Conservation (phyloP, 129 eudicot genomes). For the Flaveria trinervia region DNA sequence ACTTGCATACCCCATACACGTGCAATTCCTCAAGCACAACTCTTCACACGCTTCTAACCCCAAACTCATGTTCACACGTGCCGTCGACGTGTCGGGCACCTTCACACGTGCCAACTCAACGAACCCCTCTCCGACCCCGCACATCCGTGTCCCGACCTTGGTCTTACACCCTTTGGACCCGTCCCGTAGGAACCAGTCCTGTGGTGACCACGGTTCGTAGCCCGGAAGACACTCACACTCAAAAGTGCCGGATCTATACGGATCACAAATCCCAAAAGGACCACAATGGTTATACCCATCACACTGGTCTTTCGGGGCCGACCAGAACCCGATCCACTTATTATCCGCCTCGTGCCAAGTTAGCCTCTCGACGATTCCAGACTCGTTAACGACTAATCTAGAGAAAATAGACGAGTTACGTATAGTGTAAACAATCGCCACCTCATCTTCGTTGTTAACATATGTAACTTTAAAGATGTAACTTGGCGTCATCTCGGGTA, state of each 20-base stretch:
- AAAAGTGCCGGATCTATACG: constrained; percentile 23
- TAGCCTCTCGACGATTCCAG: constrained; percentile 34
- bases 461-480: constrained; percentile 30
- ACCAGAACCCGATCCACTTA: constrained; percentile 41
- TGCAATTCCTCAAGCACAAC: constrained; percentile 52
- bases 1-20: constrained; percentile 50
- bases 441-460: constrained; percentile 37
- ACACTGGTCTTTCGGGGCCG: constrained; percentile 44
- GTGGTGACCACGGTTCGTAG: constrained; percentile 39
- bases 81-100: constrained; percentile 46
- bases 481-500: constrained; percentile 30
- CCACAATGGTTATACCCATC: constrained; percentile 49
- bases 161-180: constrained; percentile 48
- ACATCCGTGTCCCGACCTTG: constrained; percentile 19
- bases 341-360: constrained; percentile 36
- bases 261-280: constrained; percentile 41
- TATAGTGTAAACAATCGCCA: constrained; percentile 12
- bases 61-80: constrained; percentile 42
- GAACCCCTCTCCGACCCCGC: constrained; percentile 43
- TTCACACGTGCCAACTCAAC: constrained; percentile 37
- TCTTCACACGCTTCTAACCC: constrained; percentile 44
- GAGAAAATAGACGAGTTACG: constrained; percentile 41
- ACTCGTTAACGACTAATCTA: constrained; percentile 35
- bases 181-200: constrained; percentile 53
- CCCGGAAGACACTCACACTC: constrained; percentile 49